Percentiles rank a stretch among this genome's conserved stretches.
phyloP scores from a whole-genome alignment of 2,329 filamentous ascomycete genomes.

The Lasiodiplodia citricola region DNA sequence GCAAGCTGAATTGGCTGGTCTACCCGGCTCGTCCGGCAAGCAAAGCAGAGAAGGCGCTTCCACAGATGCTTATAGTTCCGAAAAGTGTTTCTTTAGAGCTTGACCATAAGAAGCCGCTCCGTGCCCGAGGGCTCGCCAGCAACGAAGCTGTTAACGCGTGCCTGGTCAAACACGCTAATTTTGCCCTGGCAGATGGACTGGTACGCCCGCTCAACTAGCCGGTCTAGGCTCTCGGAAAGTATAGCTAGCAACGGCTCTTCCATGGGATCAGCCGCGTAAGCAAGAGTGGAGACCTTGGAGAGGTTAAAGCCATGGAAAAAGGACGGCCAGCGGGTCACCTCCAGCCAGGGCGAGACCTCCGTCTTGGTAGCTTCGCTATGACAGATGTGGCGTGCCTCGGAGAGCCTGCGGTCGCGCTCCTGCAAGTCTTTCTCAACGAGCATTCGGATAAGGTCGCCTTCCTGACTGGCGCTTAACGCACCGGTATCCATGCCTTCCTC shows the following conservation, averaged over 20 bases:
- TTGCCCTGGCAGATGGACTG: slow-evolving; percentile 27
- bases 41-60: slow-evolving; percentile 31
- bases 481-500: background rate
- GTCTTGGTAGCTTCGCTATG: too few relatives aligned
- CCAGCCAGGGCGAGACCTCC: too few relatives aligned
- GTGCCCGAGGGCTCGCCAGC: background rate
- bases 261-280: too few relatives aligned
- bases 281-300: too few relatives aligned
- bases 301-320: too few relatives aligned
- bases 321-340: too few relatives aligned
- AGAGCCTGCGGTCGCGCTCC: too few relatives aligned
- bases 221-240: slow-evolving; percentile 3
- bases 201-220: slow-evolving; percentile 19
- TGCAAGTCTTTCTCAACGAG: too few relatives aligned
- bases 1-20: background rate
- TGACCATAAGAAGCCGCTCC: slow-evolving; percentile 28
- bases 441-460: too few relatives aligned
- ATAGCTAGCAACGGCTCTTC: too few relatives aligned
- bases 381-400: too few relatives aligned
- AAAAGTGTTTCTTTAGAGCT: slow-evolving; percentile 29
- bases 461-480: too few relatives aligned
- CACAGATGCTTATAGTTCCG: slow-evolving; percentile 29
- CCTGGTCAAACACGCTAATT: slow-evolving; percentile 30
- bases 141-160: slow-evolving; percentile 29
- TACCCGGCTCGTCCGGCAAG: slow-evolving; percentile 23